Conservation (phyloP, 352 stramenopile genomes). For the Pythium brassicae region DNA sequence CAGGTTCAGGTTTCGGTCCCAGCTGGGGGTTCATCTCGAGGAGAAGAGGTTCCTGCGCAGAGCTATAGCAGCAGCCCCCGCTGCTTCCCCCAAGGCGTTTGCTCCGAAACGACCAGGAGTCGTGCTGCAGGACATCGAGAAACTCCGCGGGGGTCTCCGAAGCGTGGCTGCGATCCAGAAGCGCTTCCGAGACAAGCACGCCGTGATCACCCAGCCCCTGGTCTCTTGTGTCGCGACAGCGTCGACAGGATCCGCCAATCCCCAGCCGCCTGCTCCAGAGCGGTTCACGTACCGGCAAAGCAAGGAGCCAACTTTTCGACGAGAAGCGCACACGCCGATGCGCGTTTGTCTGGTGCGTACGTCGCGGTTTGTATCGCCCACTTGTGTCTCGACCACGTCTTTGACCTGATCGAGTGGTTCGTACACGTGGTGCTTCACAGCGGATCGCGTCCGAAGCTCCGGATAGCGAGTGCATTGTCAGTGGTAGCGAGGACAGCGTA, state of each 20-base stretch:
- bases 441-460: too few species aligned
- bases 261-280: too few species aligned
- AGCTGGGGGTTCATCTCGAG: conserved; percentile 15
- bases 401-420: too few species aligned
- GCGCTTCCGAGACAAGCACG: neutral
- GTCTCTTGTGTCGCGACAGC: neutral
- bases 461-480: too few species aligned
- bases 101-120: neutral
- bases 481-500: too few species aligned
- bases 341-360: conserved; percentile 25
- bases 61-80: neutral
- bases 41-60: conserved; percentile 16
- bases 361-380: too few species aligned
- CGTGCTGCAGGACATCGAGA: conserved; percentile 1
- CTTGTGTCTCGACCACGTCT: too few species aligned
- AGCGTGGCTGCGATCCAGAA: conserved; percentile 2
- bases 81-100: neutral
- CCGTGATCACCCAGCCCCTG: too few species aligned
- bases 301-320: conserved; percentile 4
- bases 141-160: conserved; percentile 1
- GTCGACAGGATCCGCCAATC: neutral
- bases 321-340: conserved; percentile 8
- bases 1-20: conserved; percentile 15
- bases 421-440: too few species aligned
- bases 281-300: too few species aligned